Evolutionary conservation across 2,329 filamentous ascomycete species (phyloP).

Genomic region (Diaporthe vaccinii): DNA sequence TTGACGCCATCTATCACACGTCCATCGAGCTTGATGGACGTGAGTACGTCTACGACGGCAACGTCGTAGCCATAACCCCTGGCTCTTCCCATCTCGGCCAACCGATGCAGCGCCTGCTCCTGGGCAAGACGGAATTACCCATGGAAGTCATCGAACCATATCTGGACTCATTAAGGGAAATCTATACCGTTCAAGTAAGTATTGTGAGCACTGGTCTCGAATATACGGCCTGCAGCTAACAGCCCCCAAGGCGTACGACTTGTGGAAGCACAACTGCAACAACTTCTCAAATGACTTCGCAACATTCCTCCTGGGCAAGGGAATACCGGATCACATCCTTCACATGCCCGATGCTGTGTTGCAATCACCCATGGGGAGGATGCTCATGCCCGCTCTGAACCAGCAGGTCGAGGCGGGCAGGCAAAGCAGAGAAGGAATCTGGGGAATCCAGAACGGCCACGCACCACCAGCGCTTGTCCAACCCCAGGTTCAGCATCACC

Average conservation of each 20-base stretch:
- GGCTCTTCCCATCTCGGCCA: slow-evolving; percentile 88
- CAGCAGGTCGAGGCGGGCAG: slow-evolving; percentile 65
- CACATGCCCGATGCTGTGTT: slow-evolving; percentile 89
- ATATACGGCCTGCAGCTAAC: slow-evolving; percentile 9
- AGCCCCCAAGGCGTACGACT: slow-evolving; percentile 79
- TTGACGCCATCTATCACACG: slow-evolving; percentile 96
- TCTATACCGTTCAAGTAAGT: slow-evolving; percentile 83
- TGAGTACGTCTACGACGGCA: slow-evolving; percentile 92
- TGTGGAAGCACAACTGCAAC: slow-evolving; percentile 95
- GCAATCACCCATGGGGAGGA: slow-evolving; percentile 87
- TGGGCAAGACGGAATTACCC: slow-evolving; percentile 84
- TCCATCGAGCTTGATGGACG: slow-evolving; percentile 86
- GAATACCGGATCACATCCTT: slow-evolving; percentile 88
- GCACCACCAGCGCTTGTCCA: slow-evolving; percentile 43
- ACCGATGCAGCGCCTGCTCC: slow-evolving; percentile 80
- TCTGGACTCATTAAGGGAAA: slow-evolving; percentile 82
- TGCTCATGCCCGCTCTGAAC: slow-evolving; percentile 81
- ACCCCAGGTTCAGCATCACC: slow-evolving; percentile 47
- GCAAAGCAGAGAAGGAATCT: slow-evolving; percentile 59
- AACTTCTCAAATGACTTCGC: slow-evolving; percentile 95
- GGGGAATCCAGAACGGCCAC: slow-evolving; percentile 60
- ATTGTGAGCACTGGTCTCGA: background rate
- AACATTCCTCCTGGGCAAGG: slow-evolving; percentile 88
- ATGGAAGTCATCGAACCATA: slow-evolving; percentile 89
- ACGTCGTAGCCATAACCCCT: slow-evolving; percentile 84